Conservation (phyloP, 495 filamentous ascomycete species). For the Podospora pseudocomata region DNA sequence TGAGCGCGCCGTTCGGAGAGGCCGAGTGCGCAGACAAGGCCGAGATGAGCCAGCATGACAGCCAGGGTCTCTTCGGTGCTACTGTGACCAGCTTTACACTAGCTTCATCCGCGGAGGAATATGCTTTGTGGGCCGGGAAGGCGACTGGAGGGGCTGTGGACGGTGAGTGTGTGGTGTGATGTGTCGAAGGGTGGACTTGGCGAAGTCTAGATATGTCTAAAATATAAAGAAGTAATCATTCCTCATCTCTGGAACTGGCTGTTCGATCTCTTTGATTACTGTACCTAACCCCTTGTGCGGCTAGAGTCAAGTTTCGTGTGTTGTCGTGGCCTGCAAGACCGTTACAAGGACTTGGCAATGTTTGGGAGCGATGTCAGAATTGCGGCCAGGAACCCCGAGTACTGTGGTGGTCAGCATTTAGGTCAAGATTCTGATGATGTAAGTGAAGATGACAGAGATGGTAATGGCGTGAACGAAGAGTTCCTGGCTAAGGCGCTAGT, state of each 20-base stretch:
- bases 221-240: not conserved
- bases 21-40: slow-evolving; percentile 7
- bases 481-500: not conserved
- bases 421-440: not conserved
- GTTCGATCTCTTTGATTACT: not conserved
- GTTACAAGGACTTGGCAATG: slow-evolving; percentile 2
- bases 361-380: slow-evolving; percentile 5
- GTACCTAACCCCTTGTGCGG: not conserved
- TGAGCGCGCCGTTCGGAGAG: not conserved
- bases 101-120: not conserved
- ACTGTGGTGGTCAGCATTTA: slow-evolving; percentile 5
- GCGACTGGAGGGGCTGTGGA: not conserved
- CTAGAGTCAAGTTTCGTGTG: too few relatives aligned
- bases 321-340: slow-evolving; percentile 6
- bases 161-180: not conserved
- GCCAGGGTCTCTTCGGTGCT: slow-evolving; percentile 17
- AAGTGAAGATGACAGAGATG: not conserved
- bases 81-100: not conserved
- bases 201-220: not conserved
- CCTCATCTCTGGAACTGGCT: not conserved
- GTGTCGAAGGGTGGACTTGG: not conserved
- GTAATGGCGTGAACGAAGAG: slow-evolving; percentile 2
- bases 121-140: not conserved
- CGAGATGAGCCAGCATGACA: slow-evolving; percentile 9
- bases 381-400: not conserved